Percentiles rank a stretch among this genome's conserved stretches.
Evolutionary conservation across 2,329 filamentous ascomycete species (phyloP).

Genomic region (Trichoderma sp.): DNA sequence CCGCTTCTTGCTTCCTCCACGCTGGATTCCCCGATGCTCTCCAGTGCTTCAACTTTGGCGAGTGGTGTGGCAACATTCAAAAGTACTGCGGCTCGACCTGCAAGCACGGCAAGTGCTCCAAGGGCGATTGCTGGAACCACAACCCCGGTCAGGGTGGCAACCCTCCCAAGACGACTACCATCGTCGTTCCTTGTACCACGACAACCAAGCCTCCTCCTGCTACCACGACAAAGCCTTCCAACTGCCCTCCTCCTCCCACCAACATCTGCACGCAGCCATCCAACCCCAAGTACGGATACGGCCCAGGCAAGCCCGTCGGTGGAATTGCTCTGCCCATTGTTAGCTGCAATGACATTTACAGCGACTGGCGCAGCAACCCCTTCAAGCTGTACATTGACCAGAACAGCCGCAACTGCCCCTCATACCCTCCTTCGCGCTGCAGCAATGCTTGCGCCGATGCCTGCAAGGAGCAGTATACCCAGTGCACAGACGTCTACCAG

Average conservation of each 20-base stretch:
- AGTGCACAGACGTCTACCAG: slow-evolving; percentile 48
- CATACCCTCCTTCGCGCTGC: slow-evolving; percentile 39
- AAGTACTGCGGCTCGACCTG: slow-evolving; percentile 43
- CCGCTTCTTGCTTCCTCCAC: slow-evolving; percentile 48
- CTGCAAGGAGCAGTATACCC: slow-evolving; percentile 50
- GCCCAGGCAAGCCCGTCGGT: slow-evolving; percentile 57
- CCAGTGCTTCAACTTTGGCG: slow-evolving; percentile 49
- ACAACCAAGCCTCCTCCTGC: slow-evolving; percentile 30
- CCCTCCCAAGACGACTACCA: slow-evolving; percentile 34
- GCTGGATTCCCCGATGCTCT: slow-evolving; percentile 50
- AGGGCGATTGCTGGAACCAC: slow-evolving; percentile 42
- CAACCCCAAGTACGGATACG: slow-evolving; percentile 61
- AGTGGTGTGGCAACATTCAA: slow-evolving; percentile 48
- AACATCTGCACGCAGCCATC: slow-evolving; percentile 53
- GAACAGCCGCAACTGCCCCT: slow-evolving; percentile 42
- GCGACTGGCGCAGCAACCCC: slow-evolving; percentile 41
- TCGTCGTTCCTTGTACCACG: slow-evolving; percentile 34
- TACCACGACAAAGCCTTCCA: slow-evolving; percentile 32
- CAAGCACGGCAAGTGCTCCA: slow-evolving; percentile 37
- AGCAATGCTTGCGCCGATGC: slow-evolving; percentile 48
- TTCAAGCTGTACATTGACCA: slow-evolving; percentile 52
- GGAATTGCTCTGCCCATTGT: slow-evolving; percentile 51
- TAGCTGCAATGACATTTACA: slow-evolving; percentile 51
- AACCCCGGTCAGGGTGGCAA: slow-evolving; percentile 23
- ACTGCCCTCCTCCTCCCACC: slow-evolving; percentile 45